Base-by-base conservation (phyloP, 768 basidiomycete genomes). In the Suillus alpinus region DNA sequence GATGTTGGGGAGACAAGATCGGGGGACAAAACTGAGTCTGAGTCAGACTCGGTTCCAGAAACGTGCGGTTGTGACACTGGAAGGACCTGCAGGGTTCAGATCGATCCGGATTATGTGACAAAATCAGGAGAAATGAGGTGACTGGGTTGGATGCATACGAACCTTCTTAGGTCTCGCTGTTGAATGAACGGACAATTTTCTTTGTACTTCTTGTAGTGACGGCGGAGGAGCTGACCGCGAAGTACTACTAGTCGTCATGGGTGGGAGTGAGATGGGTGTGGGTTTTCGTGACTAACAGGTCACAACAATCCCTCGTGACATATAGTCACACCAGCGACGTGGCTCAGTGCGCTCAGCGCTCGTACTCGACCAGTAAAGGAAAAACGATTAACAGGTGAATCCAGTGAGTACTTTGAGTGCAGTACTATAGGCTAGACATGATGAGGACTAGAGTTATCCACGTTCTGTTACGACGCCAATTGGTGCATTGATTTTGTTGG, bases 21-120 rank as follows among this genome's bases (percentile, higher is more conserved):
- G 37, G 86, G 83, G 0, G 81, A 75, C 63, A 85, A 67, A 59
- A 84, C 78, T 6, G 90, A 89, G 75, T 94, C 92, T 43, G 91
- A 92, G 73, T 93, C 92, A n/a, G 89, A 92, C 73, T 94, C 92
- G 60, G 86, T 90, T 39, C 89, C 88, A 59, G 91, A 91, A 14
- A 88, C 78, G 68, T 63, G 73, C 65, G 59, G 68, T 59, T 59
- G 74, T 37, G 67, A 65, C 59, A 59, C 67, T 14, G 59, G 72
- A 69, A 63, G 73, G 63, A 73, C 76, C 70, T 64, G 64, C 64
- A 63, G 65, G 34, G 59, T 62, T 60, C 31, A 62, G 62, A 68
- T 55, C 53, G 53, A 55, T 67, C 57, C 69, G 56, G 50, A 59
- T 51, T 52, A 57, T n/a, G 61, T 53, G 61, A 47, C 47, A 23